Conservation (phyloP, 768 basidiomycete species). For the Pisolithus orientalis region DNA sequence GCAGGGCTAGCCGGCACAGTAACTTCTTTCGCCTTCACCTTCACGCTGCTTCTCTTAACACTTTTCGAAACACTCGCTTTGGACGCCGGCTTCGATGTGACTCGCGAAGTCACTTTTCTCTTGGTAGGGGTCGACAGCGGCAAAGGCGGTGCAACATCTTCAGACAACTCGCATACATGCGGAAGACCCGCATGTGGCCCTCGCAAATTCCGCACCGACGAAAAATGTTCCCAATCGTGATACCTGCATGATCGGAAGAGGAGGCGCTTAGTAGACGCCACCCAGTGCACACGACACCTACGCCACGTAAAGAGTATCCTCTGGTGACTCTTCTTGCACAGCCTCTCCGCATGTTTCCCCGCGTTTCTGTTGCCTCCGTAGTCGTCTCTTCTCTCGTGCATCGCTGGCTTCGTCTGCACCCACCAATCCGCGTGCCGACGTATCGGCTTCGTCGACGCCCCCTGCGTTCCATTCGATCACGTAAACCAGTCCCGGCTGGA, state of each 20-base stretch:
- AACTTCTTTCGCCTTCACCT: conserved; percentile 17
- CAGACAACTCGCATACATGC: conserved; percentile 45
- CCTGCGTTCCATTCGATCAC: conserved; percentile 79
- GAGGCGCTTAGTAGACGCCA: conserved; percentile 1
- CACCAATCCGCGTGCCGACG: conserved; percentile 18
- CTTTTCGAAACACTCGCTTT: conserved; percentile 10
- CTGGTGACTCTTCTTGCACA: conserved; percentile 13
- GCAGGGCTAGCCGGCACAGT: conserved; percentile 18
- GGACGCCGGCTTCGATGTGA: conserved; percentile 19
- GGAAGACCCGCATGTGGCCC: conserved; percentile 81
- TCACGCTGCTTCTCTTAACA: conserved; percentile 16
- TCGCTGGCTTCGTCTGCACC: conserved; percentile 25
- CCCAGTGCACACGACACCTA: conserved; percentile 37
- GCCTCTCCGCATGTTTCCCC: conserved; percentile 19
- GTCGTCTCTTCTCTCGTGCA: conserved; percentile 39
- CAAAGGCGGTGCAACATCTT: conserved; percentile 24
- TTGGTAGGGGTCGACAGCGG: conserved; percentile 26
- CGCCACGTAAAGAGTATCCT: conserved; percentile 74
- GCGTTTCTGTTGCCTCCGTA: conserved; percentile 34
- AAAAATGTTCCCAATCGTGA: conserved; percentile 94
- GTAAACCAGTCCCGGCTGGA: conserved; percentile 88
- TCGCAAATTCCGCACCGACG: conserved; percentile 80
- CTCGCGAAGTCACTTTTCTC: conserved; percentile 30
- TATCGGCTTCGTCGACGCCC: conserved; percentile 30
- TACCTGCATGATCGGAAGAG: conserved; percentile 42